Evolutionary conservation across 1,139 yeast genomes (phyloP).

Genomic region (Candida tetrigidarum): DNA sequence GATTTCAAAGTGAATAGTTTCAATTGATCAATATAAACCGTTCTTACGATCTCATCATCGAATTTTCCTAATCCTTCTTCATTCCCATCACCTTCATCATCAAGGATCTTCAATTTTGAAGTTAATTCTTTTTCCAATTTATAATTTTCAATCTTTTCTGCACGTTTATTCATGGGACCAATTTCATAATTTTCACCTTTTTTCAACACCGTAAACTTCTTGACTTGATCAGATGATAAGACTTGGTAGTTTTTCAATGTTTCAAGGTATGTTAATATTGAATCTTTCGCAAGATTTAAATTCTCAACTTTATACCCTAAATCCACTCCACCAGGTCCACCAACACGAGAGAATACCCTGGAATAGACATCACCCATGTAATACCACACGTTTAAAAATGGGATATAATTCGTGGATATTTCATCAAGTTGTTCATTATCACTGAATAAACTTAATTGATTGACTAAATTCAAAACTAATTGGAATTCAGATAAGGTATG

Average conservation of each 20-base stretch:
- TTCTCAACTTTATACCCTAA: slow-evolving; percentile 38
- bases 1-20: slow-evolving; percentile 55
- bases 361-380: slow-evolving; percentile 48
- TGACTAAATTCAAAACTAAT: slow-evolving; percentile 29
- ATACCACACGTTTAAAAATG: slow-evolving; percentile 55
- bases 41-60: slow-evolving; percentile 67
- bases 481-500: slow-evolving; percentile 31
- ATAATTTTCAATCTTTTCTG: slow-evolving; percentile 72
- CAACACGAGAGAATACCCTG: slow-evolving; percentile 9
- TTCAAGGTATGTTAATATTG: slow-evolving; percentile 49
- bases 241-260: slow-evolving; percentile 43
- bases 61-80: slow-evolving; percentile 36
- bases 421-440: slow-evolving; percentile 63
- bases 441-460: slow-evolving; percentile 54
- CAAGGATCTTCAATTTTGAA: slow-evolving; percentile 43
- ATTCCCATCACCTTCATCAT: slow-evolving; percentile 29
- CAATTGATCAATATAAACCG: slow-evolving; percentile 58
- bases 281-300: slow-evolving; percentile 43
- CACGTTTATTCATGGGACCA: slow-evolving; percentile 61
- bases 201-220: slow-evolving; percentile 44
- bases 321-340: slow-evolving; percentile 19
- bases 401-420: slow-evolving; percentile 56
- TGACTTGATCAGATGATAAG: slow-evolving; percentile 40
- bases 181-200: slow-evolving; percentile 31
- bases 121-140: slow-evolving; percentile 61